Evolutionary conservation across 2,329 filamentous ascomycete genomes (phyloP).

Genomic region (Xylariaceae sp.): DNA sequence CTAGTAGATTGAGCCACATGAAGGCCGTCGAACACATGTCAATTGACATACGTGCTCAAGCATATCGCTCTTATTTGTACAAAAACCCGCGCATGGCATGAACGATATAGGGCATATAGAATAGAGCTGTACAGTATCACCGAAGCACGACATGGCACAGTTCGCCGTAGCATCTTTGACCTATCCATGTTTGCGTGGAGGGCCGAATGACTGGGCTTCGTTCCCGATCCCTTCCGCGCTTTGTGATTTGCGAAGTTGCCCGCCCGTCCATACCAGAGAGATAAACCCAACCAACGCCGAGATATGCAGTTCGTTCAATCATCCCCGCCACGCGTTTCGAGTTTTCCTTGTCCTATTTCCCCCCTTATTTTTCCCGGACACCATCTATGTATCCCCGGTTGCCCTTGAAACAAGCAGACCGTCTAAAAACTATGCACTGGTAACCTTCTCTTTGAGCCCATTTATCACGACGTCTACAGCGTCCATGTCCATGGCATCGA

Average conservation of each 20-base stretch:
- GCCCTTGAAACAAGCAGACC: neutral
- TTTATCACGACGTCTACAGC: constrained; percentile 72
- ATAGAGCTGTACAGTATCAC: constrained; percentile 28
- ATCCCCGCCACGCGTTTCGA: neutral
- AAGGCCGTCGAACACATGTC: neutral
- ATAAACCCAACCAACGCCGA: constrained; percentile 17
- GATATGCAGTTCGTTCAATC: constrained; percentile 17
- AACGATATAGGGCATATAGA: constrained; percentile 21
- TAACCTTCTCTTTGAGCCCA: constrained; percentile 54
- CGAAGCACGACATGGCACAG: neutral
- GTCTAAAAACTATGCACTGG: constrained; percentile 28
- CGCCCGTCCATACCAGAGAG: neutral
- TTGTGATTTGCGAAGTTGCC: constrained; percentile 2
- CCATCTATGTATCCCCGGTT: neutral
- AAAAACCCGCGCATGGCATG: neutral
- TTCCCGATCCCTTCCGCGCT: neutral
- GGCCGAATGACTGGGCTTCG: neutral
- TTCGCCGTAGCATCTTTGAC: neutral
- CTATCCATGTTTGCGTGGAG: neutral
- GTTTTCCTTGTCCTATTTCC: neutral
- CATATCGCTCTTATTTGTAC: neutral
- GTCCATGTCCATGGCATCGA: constrained; percentile 87
- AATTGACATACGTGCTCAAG: neutral
- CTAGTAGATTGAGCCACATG: constrained; percentile 37
- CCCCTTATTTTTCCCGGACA: neutral